These are phyloP conservation scores for Samsoniella hepiali DNA, from an alignment of 2,329 filamentous ascomycete species.

Conservation along the genomic window DNA sequence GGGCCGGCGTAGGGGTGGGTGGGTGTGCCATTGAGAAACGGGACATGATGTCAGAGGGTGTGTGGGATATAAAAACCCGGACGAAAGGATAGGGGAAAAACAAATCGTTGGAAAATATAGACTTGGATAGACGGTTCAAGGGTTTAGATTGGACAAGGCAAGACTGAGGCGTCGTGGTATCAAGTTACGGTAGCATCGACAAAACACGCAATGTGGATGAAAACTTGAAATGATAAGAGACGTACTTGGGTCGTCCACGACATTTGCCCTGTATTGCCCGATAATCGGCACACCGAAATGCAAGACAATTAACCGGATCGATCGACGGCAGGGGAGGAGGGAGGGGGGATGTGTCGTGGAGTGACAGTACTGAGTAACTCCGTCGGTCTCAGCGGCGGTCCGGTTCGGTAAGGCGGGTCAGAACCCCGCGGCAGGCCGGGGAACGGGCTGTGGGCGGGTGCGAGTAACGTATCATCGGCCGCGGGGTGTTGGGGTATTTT, in stretches of 20 bases:
- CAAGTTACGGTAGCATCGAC: background rate
- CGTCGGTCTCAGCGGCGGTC: background rate
- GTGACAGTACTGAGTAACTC: too few relatives aligned
- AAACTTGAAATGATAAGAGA: background rate
- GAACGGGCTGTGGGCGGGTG: background rate
- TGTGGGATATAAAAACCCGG: background rate
- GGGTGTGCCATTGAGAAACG: too few relatives aligned
- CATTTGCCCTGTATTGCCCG: background rate
- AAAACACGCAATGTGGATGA: too few relatives aligned
- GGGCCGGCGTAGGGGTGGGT: too few relatives aligned
- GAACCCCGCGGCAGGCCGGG: background rate
- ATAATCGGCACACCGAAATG: background rate
- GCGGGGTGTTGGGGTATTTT: background rate
- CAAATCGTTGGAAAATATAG: background rate
- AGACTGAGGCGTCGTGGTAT: too few relatives aligned
- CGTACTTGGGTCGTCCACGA: background rate
- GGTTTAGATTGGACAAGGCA: too few relatives aligned
- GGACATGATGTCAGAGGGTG: background rate
- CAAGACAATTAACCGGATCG: constrained; percentile 16
- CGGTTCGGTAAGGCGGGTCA: constrained; percentile 9
- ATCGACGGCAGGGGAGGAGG: constrained; percentile 10
- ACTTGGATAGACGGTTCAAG: background rate
- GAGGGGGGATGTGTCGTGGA: too few relatives aligned
- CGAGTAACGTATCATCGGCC: constrained; percentile 16
- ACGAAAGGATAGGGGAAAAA: background rate